Evolutionary conservation across 164 flowering plant species (phyloP).

Genomic region (Vitis riparia): DNA sequence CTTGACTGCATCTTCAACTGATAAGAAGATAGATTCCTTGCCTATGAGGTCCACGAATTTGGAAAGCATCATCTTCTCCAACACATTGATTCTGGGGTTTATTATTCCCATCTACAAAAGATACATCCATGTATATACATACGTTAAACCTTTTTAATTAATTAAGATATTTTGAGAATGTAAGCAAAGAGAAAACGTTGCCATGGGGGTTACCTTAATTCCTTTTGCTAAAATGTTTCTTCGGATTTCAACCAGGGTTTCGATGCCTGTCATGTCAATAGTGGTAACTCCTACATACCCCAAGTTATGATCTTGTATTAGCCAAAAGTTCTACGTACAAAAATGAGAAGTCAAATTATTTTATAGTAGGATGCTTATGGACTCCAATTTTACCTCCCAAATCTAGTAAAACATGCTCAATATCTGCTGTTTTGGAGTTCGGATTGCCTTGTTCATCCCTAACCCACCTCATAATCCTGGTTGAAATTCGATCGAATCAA

Average conservation of each 20-base stretch:
- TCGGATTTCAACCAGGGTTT: slow-evolving; percentile 44
- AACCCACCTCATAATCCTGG: slow-evolving; percentile 64
- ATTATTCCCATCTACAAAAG: slow-evolving; percentile 46
- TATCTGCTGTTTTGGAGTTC: slow-evolving; percentile 14
- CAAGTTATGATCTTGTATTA: background rate
- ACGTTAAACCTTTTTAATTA: too few species aligned
- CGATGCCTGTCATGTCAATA: slow-evolving; percentile 74
- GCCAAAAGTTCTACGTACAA: background rate
- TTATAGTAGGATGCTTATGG: too few species aligned
- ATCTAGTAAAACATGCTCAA: slow-evolving; percentile 61
- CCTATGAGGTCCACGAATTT: slow-evolving; percentile 56
- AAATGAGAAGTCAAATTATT: background rate
- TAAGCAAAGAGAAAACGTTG: too few species aligned
- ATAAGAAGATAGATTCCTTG: slow-evolving; percentile 52
- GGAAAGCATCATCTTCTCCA: slow-evolving; percentile 62
- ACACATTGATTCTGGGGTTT: slow-evolving; percentile 64
- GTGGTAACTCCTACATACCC: slow-evolving; percentile 52
- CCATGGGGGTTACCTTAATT: slow-evolving; percentile 40
- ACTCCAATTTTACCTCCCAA: slow-evolving; percentile 48
- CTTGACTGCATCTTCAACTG: slow-evolving; percentile 58
- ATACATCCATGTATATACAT: too few species aligned
- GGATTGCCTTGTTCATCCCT: slow-evolving; percentile 39
- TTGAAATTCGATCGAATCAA: slow-evolving; percentile 1
- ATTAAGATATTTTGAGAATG: too few species aligned
- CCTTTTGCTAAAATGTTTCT: slow-evolving; percentile 36